Evolutionary conservation across 192 early-diverging fungal species (phyloP).

Genomic region (Backusella sp.): DNA sequence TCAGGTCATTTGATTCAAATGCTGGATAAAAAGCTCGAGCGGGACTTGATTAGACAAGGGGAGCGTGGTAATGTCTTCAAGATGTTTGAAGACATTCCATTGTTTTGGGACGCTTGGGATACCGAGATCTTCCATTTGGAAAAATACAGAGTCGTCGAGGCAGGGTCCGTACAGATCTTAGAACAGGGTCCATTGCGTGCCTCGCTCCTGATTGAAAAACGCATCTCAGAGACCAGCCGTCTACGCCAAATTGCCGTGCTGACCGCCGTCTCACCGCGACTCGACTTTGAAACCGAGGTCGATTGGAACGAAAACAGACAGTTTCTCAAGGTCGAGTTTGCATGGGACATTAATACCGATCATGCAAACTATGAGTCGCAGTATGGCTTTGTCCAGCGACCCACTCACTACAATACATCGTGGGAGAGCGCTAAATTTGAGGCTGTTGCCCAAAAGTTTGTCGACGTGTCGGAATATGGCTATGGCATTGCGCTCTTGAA

Average conservation of each 20-base stretch:
- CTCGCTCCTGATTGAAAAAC: conserved; percentile 64
- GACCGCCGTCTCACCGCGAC: conserved; percentile 60
- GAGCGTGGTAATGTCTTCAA: conserved; percentile 73
- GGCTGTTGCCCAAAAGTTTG: conserved; percentile 97
- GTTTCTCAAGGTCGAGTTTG: conserved; percentile 92
- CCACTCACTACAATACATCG: conserved; percentile 93
- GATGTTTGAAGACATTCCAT: conserved; percentile 84
- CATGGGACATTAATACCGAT: conserved; percentile 77
- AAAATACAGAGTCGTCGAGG: conserved; percentile 65
- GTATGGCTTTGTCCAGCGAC: conserved; percentile 86
- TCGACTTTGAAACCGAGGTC: conserved; percentile 89
- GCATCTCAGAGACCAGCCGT: conserved; percentile 63
- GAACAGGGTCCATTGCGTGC: conserved; percentile 85
- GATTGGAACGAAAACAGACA: conserved; percentile 92
- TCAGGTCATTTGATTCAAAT: conserved; percentile 74
- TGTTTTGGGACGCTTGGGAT: conserved; percentile 75
- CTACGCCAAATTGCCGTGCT: conserved; percentile 79
- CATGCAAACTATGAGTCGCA: conserved; percentile 90
- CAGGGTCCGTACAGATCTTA: conserved; percentile 55
- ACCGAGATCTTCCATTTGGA: conserved; percentile 91
- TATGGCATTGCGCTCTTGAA: conserved; percentile 94
- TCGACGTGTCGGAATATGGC: conserved; percentile 93
- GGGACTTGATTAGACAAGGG: conserved; percentile 56
- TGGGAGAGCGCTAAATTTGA: conserved; percentile 95
- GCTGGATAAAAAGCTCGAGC: conserved; percentile 53